phyloP scores from a whole-genome alignment of 2,329 filamentous ascomycete species.

The Xylaria hypoxylon region DNA sequence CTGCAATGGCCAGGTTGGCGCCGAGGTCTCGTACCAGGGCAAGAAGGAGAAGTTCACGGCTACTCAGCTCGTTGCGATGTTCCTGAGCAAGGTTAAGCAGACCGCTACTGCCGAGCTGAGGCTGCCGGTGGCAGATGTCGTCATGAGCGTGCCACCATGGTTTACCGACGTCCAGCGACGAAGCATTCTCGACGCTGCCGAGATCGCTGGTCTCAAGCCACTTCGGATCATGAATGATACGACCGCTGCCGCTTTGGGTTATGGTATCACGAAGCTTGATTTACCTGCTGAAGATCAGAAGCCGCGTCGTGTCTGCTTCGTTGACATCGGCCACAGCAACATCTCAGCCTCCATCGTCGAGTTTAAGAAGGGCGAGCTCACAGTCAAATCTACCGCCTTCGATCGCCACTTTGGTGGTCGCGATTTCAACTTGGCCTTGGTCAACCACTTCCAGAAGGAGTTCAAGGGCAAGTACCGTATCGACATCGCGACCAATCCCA shows the following conservation, averaged over 20 bases:
- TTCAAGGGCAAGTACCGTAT: constrained; percentile 99
- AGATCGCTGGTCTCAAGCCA: constrained; percentile 92
- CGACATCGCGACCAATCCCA: constrained; percentile 89
- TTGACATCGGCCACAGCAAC: constrained; percentile 97
- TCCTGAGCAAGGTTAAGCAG: constrained; percentile 91
- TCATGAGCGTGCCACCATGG: constrained; percentile 95
- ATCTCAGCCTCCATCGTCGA: constrained; percentile 95
- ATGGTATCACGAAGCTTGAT: constrained; percentile 97
- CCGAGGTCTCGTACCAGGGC: constrained; percentile 90
- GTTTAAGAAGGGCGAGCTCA: constrained; percentile 95
- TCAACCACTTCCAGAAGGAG: constrained; percentile 94
- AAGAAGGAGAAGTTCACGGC: constrained; percentile 97
- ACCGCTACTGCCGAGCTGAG: constrained; percentile 89
- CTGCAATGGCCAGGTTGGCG: constrained; percentile 92
- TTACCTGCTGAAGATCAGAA: constrained; percentile 87
- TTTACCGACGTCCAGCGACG: constrained; percentile 96
- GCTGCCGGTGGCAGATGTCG: constrained; percentile 90
- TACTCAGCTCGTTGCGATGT: constrained; percentile 94
- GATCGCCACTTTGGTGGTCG: constrained; percentile 98
- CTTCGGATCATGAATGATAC: constrained; percentile 98
- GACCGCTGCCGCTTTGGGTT: constrained; percentile 93
- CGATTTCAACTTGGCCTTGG: constrained; percentile 94
- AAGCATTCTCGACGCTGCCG: constrained; percentile 87
- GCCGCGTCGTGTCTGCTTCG: constrained; percentile 87
- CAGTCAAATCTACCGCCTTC: constrained; percentile 90